phyloP scores from a whole-genome alignment of 345 rosid genomes.

The Orychophragmus violaceus region DNA sequence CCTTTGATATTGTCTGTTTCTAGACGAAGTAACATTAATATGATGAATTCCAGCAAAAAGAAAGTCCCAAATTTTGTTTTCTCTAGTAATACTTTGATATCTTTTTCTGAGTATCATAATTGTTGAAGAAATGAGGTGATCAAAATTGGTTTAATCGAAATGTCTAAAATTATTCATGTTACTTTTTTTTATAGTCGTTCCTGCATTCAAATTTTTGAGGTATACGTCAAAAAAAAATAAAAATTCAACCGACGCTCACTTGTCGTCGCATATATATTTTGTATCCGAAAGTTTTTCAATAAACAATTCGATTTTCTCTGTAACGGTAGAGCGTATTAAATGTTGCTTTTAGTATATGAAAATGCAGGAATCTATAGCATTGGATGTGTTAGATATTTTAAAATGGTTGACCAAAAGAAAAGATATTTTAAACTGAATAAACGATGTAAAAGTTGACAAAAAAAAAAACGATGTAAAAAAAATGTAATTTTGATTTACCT shows the following conservation, averaged over 20 bases:
- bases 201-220: no score
- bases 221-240: no score
- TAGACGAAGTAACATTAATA: neutral
- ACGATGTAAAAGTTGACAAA: no score
- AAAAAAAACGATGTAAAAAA: no score
- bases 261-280: neutral
- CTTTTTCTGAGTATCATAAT: neutral
- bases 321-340: neutral
- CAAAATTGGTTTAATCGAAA: neutral
- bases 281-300: neutral
- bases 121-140: neutral
- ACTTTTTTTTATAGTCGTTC: no score
- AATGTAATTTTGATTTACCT: neutral
- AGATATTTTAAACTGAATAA: neutral
- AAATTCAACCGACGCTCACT: neutral
- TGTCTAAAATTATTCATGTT: neutral
- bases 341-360: neutral
- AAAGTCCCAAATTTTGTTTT: neutral
- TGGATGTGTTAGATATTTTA: neutral
- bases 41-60: neutral
- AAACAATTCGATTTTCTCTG: neutral
- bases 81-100: neutral
- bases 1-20: constrained; percentile 1
- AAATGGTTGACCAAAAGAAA: no score
- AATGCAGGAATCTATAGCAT: neutral